These are phyloP conservation scores for Yamadazyma kanchanaburiensis DNA, from an alignment of 1,139 yeast species.

Conservation along the genomic window DNA sequence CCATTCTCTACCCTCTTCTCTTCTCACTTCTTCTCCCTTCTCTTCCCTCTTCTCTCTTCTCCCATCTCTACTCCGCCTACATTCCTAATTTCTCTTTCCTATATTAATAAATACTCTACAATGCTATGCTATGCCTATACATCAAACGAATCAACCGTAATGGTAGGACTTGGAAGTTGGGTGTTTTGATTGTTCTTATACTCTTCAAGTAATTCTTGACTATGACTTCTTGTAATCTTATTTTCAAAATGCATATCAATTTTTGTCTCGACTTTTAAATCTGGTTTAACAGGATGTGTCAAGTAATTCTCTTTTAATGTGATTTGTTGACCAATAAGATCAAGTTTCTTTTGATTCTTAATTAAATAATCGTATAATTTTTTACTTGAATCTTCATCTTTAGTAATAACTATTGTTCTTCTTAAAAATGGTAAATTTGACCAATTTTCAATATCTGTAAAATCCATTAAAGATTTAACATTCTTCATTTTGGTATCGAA, in stretches of 20 bases:
- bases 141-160: slow-evolving; percentile 7
- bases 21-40: too few species aligned
- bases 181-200: slow-evolving; percentile 1
- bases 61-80: too few species aligned
- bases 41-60: too few species aligned
- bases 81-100: too few species aligned
- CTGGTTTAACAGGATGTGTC: slow-evolving; percentile 5
- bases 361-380: slow-evolving; percentile 20
- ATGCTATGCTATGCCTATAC: slow-evolving; percentile 1
- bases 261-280: slow-evolving; percentile 10
- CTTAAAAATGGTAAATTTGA: slow-evolving; percentile 40
- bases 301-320: slow-evolving; percentile 12
- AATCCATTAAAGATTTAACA: slow-evolving; percentile 6
- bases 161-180: slow-evolving; percentile 13
- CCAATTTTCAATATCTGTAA: slow-evolving; percentile 27
- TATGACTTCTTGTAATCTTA: slow-evolving; percentile 6
- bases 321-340: slow-evolving; percentile 8
- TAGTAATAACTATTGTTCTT: slow-evolving; percentile 39
- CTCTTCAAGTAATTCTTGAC: slow-evolving; percentile 1
- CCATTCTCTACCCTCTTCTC: too few species aligned
- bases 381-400: slow-evolving; percentile 27
- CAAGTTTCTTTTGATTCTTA: slow-evolving; percentile 7
- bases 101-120: too few species aligned
- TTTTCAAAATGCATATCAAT: slow-evolving; percentile 14
- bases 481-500: slow-evolving; percentile 4